Conservation (phyloP, 768 basidiomycete genomes). For the Phlebiopsis gigantea region DNA sequence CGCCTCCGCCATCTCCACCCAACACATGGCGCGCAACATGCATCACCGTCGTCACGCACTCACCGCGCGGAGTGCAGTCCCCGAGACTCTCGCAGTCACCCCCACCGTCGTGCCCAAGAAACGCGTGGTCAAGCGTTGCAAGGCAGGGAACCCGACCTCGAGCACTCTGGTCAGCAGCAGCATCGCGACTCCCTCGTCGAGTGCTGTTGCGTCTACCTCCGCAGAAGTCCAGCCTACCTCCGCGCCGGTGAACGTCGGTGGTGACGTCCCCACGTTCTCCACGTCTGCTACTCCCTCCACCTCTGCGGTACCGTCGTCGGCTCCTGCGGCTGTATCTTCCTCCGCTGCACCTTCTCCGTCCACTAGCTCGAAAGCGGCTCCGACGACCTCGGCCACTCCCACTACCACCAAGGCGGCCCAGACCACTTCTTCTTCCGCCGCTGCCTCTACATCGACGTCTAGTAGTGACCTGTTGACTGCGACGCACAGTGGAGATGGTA, state of each 20-base stretch:
- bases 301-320: not conserved
- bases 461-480: constrained; percentile 10
- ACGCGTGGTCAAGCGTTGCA: constrained; percentile 19
- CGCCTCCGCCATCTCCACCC: constrained; percentile 29
- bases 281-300: constrained; percentile 5
- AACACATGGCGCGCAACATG: constrained; percentile 33
- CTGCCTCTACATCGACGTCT: constrained; percentile 18
- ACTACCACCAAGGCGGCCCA: constrained; percentile 11
- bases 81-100: constrained; percentile 16
- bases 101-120: constrained; percentile 11
- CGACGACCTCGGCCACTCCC: constrained; percentile 15
- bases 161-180: constrained; percentile 5
- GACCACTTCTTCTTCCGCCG: constrained; percentile 16
- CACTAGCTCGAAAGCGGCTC: constrained; percentile 2
- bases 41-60: constrained; percentile 40
- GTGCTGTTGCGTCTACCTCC: constrained; percentile 6
- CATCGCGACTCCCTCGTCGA: constrained; percentile 12
- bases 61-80: constrained; percentile 37
- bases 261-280: constrained; percentile 8
- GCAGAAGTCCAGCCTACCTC: constrained; percentile 19
- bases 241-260: constrained; percentile 12
- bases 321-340: not conserved
- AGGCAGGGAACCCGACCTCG: constrained; percentile 9
- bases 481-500: constrained; percentile 22
- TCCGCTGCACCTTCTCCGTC: not conserved